Conservation (phyloP, 345 rosid species). For the Salix arbutifolia region DNA sequence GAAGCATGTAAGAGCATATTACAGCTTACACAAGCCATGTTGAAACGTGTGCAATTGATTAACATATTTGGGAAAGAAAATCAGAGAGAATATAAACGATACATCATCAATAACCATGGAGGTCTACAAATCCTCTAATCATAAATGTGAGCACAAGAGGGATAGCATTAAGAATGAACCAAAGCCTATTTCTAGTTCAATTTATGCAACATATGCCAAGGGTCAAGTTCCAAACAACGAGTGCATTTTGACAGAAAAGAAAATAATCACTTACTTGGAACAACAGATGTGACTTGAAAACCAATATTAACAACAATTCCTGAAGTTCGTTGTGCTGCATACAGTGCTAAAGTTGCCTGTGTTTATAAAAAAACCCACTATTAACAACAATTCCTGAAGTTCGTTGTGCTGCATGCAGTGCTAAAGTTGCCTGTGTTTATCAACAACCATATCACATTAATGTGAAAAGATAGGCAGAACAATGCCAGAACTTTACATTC, state of each 20-base stretch:
- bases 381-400: constrained; percentile 88
- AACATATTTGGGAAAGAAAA: neutral
- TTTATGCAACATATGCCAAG: neutral
- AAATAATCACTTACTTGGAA: constrained; percentile 61
- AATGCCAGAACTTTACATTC: neutral
- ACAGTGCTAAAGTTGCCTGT: constrained; percentile 82
- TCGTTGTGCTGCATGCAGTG: constrained; percentile 62
- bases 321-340: constrained; percentile 65
- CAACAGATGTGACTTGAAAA: constrained; percentile 79
- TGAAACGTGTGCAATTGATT: neutral
- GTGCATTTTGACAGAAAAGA: neutral
- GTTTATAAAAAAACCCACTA: constrained; percentile 55
- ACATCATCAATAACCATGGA: neutral
- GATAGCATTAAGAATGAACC: neutral
- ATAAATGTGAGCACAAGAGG: neutral
- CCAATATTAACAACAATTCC: constrained; percentile 92
- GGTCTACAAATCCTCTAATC: no score
- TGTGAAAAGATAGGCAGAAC: neutral
- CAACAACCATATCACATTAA: constrained; percentile 10
- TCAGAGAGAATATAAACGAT: neutral
- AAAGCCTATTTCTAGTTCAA: neutral
- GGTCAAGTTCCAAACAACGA: neutral
- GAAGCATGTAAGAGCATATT: neutral
- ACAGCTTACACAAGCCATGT: neutral
- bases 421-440: constrained; percentile 68